Base-by-base conservation (phyloP, 2,329 filamentous ascomycete genomes). In the Rhinocladiella similis region DNA sequence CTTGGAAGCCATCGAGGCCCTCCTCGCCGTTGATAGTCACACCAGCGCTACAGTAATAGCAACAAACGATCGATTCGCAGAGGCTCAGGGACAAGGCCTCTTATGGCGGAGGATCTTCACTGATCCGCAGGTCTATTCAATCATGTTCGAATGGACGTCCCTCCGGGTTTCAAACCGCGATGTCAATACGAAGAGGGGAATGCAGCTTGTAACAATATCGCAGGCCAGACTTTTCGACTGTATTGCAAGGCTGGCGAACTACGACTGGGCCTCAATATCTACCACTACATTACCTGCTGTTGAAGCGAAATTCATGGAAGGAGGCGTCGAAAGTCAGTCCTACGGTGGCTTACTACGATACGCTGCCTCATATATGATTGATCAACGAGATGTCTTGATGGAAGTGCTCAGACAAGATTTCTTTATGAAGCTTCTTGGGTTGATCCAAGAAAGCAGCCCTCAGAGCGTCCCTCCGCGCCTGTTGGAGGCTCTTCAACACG, bases 41-140 rank as follows among this genome's bases (percentile, higher is more conserved):
- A 63, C 54, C 65, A 64, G 18, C 61, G 66, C 49, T 66, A 72
- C 56, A 67, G 54, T 60, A 13, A 13, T 59, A 25, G 51, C 54
- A 6, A 65, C 53, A 3, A 50, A 60, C 59, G 43, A 64, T 60
- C 36, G 65, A 56, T 49, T 67, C 64, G 57, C 66, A 59, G 43
- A 65, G 63, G 63, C 69, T 69, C 56, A 72, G 64, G 77, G 78
- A 3, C 78, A 81, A 60, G 80, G 79, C 0, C 70, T 84, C 1
- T 74, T 87, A 65, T 86, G 83, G 84, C 80, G 83, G 65, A 79
- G 84, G 16, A 63, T 87, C 1, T 86, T 87, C 63, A 76, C 77
- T 2, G 84, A 87, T 60, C 78, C 75, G 56, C 77, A 85, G 64
- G 77, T 86, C 5, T 85, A 85, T 62, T 73, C 73, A 1, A 71